Conservation (phyloP, 2,329 filamentous ascomycete genomes). For the Trichoderma semiorbis region DNA sequence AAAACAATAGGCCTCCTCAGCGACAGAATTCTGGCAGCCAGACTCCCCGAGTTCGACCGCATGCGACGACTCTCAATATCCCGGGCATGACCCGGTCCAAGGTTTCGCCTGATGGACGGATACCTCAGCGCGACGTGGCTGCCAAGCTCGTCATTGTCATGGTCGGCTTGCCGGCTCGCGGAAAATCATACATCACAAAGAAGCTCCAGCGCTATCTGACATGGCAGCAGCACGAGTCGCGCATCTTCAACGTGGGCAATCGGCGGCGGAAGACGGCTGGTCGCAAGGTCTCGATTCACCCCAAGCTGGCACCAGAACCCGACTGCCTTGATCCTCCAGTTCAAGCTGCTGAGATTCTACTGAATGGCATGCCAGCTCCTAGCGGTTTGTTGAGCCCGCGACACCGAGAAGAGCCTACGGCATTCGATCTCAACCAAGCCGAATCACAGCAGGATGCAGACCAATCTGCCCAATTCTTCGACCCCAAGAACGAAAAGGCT, state of each 20-base stretch:
- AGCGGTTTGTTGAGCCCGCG: slow-evolving; percentile 25
- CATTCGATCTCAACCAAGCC: slow-evolving; percentile 34
- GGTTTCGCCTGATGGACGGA: slow-evolving; percentile 91
- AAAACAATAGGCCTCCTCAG: slow-evolving; percentile 54
- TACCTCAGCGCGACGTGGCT: slow-evolving; percentile 88
- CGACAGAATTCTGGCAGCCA: slow-evolving; percentile 71
- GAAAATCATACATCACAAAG: slow-evolving; percentile 99
- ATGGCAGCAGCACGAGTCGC: slow-evolving; percentile 94
- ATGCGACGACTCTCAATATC: slow-evolving; percentile 94
- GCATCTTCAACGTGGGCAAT: slow-evolving; percentile 97
- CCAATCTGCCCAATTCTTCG: slow-evolving; percentile 90
- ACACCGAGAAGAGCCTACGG: slow-evolving; percentile 37
- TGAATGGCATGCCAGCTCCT: slow-evolving; percentile 49
- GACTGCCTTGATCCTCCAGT: slow-evolving; percentile 43
- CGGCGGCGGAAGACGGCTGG: slow-evolving; percentile 77
- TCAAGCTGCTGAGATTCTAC: slow-evolving; percentile 54
- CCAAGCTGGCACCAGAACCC: slow-evolving; percentile 34
- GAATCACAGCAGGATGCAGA: slow-evolving; percentile 55
- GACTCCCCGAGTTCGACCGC: slow-evolving; percentile 73
- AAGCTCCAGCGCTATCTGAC: slow-evolving; percentile 93
- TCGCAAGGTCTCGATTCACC: slow-evolving; percentile 36
- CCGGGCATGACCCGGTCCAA: slow-evolving; percentile 93
- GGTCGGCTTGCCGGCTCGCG: slow-evolving; percentile 91
- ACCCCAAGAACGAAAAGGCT: slow-evolving; percentile 80
- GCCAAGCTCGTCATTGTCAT: slow-evolving; percentile 97